Evolutionary conservation across 2,329 filamentous ascomycete genomes (phyloP).

Genomic region (Colletotrichum endophyticum): DNA sequence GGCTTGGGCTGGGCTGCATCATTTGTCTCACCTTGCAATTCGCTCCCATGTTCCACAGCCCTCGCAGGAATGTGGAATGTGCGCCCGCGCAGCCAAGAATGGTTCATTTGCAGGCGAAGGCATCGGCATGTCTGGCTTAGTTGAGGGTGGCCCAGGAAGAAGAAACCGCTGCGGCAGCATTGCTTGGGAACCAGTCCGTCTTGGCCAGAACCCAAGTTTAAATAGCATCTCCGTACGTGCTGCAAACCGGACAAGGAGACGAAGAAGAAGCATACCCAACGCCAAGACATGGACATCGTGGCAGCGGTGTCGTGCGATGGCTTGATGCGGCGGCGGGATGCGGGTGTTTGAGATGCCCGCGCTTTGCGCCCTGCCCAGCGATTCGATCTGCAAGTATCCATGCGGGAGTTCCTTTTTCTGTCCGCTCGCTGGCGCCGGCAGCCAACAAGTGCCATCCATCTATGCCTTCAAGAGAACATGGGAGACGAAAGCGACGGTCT

Average conservation of each 20-base stretch:
- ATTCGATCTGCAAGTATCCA: constrained; percentile 11
- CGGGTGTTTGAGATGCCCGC: constrained; percentile 16
- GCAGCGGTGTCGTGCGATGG: not conserved
- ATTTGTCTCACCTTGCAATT: constrained; percentile 19
- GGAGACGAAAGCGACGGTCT: not conserved
- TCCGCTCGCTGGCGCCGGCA: not conserved
- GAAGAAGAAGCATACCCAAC: not conserved
- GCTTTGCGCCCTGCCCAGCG: constrained; percentile 5
- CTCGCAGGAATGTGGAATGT: constrained; percentile 12
- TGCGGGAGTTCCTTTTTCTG: not conserved
- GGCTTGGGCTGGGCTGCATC: constrained; percentile 16
- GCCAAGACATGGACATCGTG: constrained; percentile 12
- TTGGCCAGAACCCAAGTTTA: not conserved
- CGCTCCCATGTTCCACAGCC: constrained; percentile 14
- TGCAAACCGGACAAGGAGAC: not conserved
- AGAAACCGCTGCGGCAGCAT: not conserved
- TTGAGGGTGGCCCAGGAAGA: not conserved
- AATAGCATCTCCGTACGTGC: not conserved
- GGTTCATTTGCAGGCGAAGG: not conserved
- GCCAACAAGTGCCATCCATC: not conserved
- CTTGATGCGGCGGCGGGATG: constrained; percentile 2
- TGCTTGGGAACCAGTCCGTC: not conserved
- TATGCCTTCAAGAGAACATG: not conserved
- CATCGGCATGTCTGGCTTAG: not conserved
- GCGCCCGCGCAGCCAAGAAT: constrained; percentile 3